Conservation (phyloP, 352 stramenopile species). For the Globisporangium paroecandrum region DNA sequence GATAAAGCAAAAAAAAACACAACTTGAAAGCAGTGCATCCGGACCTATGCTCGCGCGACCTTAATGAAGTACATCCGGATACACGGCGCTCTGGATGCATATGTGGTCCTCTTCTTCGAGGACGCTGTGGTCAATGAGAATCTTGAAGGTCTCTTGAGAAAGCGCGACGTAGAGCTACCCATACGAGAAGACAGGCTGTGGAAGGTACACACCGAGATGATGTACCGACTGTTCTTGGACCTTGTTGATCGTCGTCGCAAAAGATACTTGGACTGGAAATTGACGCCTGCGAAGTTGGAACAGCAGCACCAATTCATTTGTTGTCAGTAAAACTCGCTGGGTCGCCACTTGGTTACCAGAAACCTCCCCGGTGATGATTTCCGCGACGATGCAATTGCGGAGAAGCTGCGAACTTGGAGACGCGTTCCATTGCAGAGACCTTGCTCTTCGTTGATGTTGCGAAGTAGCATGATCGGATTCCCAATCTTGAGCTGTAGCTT, state of each 20-base stretch:
- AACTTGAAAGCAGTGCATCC: no score
- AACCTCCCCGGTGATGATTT: background rate
- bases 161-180: slow-evolving; percentile 31
- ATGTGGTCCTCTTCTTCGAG: slow-evolving; percentile 13
- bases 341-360: slow-evolving; percentile 19
- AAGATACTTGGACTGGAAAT: slow-evolving; percentile 26
- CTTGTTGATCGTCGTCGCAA: slow-evolving; percentile 40
- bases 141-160: slow-evolving; percentile 22
- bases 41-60: background rate
- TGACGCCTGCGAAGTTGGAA: slow-evolving; percentile 24
- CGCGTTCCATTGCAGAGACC: no score
- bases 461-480: slow-evolving; percentile 27
- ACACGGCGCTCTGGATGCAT: slow-evolving; percentile 19
- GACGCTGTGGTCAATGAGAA: slow-evolving; percentile 13
- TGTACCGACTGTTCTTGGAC: slow-evolving; percentile 26
- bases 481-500: slow-evolving; percentile 24
- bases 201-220: slow-evolving; percentile 25
- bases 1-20: background rate
- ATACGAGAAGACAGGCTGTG: slow-evolving; percentile 22
- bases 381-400: no score
- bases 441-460: slow-evolving; percentile 16
- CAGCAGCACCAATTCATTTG: slow-evolving; percentile 14
- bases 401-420: no score
- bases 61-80: slow-evolving; percentile 1
- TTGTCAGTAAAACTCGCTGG: slow-evolving; percentile 20